Evolutionary conservation across 495 filamentous ascomycete genomes (phyloP).

Genomic region (Staphylotrichum longicolle): DNA sequence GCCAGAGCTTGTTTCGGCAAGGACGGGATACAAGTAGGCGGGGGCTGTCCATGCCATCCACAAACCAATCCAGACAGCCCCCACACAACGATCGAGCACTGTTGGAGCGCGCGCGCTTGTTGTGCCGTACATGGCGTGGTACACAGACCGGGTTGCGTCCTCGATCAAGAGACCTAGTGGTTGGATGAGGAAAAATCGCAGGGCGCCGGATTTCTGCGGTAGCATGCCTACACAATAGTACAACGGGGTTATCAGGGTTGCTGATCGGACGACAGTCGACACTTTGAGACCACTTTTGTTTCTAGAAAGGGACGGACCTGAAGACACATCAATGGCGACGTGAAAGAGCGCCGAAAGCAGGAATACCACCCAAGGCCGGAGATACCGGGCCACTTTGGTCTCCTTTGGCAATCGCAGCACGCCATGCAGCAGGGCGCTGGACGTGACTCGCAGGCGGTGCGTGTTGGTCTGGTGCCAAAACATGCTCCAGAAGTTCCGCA

Average conservation of each 20-base stretch:
- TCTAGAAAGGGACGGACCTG: background rate
- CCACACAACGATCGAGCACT: background rate
- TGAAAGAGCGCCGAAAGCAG: conserved; percentile 2
- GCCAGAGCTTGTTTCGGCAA: background rate
- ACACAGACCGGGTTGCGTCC: background rate
- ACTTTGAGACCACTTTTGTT: too few species aligned
- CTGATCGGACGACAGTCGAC: too few species aligned
- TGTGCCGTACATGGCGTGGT: background rate
- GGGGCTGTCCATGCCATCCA: background rate
- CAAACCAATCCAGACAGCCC: background rate
- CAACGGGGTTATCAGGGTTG: background rate
- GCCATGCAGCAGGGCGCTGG: background rate
- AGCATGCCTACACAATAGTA: background rate
- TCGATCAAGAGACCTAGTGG: background rate
- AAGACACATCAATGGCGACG: conserved; percentile 1
- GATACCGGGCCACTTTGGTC: background rate
- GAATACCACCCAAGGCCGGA: background rate
- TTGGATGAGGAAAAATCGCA: background rate
- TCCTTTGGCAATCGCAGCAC: background rate
- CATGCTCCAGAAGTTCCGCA: background rate
- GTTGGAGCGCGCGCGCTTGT: background rate
- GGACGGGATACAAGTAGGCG: background rate
- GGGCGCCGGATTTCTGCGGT: background rate
- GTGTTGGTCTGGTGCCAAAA: conserved; percentile 1
- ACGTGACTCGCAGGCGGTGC: background rate